Evolutionary conservation across 1,284 basidiomycete genomes (phyloP).

Genomic region (Ganoderma boninense): DNA sequence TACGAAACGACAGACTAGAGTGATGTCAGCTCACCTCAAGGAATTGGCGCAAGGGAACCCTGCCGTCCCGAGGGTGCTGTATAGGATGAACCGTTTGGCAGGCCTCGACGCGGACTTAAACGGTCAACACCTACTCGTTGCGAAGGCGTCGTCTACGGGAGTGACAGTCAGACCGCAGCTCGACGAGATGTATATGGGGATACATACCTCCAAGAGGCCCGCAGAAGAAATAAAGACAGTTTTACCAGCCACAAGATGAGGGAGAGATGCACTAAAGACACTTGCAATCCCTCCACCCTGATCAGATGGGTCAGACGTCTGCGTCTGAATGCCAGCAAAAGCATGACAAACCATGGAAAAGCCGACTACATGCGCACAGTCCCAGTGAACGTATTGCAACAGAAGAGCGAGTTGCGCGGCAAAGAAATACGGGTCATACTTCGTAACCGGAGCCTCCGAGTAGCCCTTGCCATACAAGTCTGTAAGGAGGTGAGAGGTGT

Average conservation of each 20-base stretch:
- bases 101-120: background rate
- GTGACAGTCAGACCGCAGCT: background rate
- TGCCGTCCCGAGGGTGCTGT: background rate
- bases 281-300: constrained; percentile 78
- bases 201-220: constrained; percentile 69
- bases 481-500: constrained; percentile 36
- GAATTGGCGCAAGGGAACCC: constrained; percentile 16
- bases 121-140: background rate
- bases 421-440: constrained; percentile 67
- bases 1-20: background rate
- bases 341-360: constrained; percentile 71
- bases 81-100: background rate
- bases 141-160: background rate
- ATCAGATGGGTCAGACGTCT: background rate
- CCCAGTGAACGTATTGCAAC: constrained; percentile 80
- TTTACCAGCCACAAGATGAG: constrained; percentile 69
- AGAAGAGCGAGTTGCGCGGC: constrained; percentile 79
- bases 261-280: constrained; percentile 72
- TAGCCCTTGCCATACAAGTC: constrained; percentile 85
- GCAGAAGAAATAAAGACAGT: constrained; percentile 71
- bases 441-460: constrained; percentile 73
- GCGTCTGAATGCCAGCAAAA: background rate
- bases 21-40: constrained; percentile 19
- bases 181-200: constrained; percentile 36
- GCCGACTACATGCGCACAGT: constrained; percentile 67